A percentile compares a stretch with the other conserved stretches of the same genome.
phyloP scores from a whole-genome alignment of 1,284 basidiomycete genomes.

The Rhizoctonia solani region DNA sequence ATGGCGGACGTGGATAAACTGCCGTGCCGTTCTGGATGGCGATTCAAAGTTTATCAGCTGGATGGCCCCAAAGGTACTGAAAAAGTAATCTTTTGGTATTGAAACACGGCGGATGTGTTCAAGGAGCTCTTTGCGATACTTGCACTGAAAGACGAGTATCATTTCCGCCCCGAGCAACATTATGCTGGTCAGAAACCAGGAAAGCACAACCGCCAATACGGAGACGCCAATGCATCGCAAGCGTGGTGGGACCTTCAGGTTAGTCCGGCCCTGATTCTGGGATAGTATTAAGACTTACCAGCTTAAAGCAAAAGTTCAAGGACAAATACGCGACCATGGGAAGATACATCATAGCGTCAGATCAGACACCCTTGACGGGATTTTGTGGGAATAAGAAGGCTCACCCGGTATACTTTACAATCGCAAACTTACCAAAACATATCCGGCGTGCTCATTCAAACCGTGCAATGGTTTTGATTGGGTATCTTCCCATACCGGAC shows the following conservation, averaged over 20 bases:
- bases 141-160: background rate
- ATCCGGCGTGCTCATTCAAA: background rate
- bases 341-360: slow-evolving; percentile 21
- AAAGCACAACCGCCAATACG: background rate
- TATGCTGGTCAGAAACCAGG: background rate
- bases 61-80: background rate
- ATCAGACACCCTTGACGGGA: slow-evolving; percentile 32
- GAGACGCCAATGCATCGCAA: slow-evolving; percentile 16
- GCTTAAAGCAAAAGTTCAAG: background rate
- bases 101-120: background rate
- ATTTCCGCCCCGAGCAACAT: background rate
- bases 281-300: background rate
- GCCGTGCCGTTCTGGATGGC: background rate
- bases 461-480: slow-evolving; percentile 31
- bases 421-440: slow-evolving; percentile 37
- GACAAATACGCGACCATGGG: slow-evolving; percentile 6
- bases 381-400: slow-evolving; percentile 36
- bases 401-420: slow-evolving; percentile 36
- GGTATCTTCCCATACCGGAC: slow-evolving; percentile 32
- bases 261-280: background rate
- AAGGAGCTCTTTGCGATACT: background rate
- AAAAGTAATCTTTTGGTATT: background rate
- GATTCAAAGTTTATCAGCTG: background rate
- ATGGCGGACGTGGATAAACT: slow-evolving; percentile 2
- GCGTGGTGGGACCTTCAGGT: slow-evolving; percentile 35